A percentile compares a stretch with the other conserved stretches of the same genome.
phyloP scores from a whole-genome alignment of 164 flowering plant genomes.

The Tetracentron sinense region DNA sequence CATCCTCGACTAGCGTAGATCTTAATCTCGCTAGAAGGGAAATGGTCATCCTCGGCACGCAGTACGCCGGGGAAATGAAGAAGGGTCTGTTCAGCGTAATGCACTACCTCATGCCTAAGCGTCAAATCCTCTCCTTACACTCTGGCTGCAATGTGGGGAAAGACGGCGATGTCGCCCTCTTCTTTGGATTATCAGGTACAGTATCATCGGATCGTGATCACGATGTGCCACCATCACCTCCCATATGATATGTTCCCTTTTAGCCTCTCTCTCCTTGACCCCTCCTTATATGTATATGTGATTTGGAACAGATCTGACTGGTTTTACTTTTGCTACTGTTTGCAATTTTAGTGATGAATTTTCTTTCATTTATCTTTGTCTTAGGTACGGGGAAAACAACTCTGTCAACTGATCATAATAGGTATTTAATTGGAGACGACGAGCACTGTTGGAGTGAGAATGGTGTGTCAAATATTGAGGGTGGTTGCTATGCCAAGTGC shows the following conservation, averaged over 20 bases:
- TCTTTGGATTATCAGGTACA: slow-evolving; percentile 97
- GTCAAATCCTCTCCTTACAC: slow-evolving; percentile 88
- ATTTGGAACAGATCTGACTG: background rate
- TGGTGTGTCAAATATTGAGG: slow-evolving; percentile 98
- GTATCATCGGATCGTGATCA: slow-evolving; percentile 22
- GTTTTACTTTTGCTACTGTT: background rate
- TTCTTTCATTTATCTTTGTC: slow-evolving; percentile 6
- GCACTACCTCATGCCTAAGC: slow-evolving; percentile 99
- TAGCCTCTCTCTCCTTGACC: slow-evolving; percentile 3
- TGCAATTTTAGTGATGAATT: slow-evolving; percentile 15
- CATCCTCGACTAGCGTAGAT: slow-evolving; percentile 97
- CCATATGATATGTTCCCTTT: slow-evolving; percentile 21
- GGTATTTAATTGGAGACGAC: slow-evolving; percentile 90
- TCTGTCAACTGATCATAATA: slow-evolving; percentile 86
- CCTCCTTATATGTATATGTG: slow-evolving; percentile 1
- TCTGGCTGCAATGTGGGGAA: slow-evolving; percentile 99
- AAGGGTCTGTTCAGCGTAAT: slow-evolving; percentile 93
- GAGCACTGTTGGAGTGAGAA: slow-evolving; percentile 98
- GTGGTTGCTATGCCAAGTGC: slow-evolving; percentile 98
- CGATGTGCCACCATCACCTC: slow-evolving; percentile 6
- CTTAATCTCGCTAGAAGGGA: slow-evolving; percentile 86
- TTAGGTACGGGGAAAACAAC: slow-evolving; percentile 99
- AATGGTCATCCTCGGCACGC: slow-evolving; percentile 99
- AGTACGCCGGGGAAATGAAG: slow-evolving; percentile 99
- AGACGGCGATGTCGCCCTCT: slow-evolving; percentile 96